Percentiles rank a stretch among this genome's conserved stretches.
Evolutionary conservation across 2,329 filamentous ascomycete genomes (phyloP).

Genomic region (Cercospora janseana): DNA sequence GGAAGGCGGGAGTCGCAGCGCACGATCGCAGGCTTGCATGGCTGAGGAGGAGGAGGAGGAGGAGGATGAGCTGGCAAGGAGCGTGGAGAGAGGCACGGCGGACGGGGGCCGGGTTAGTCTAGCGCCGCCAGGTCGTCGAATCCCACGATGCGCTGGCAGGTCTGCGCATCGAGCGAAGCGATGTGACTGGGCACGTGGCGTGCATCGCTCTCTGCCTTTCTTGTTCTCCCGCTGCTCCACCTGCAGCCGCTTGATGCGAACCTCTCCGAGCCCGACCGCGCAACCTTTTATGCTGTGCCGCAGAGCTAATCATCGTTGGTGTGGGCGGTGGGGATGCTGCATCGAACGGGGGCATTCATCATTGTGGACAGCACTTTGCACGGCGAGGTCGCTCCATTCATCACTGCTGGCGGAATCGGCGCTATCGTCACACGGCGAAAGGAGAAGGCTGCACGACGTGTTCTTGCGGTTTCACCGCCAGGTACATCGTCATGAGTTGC

Average conservation of each 20-base stretch:
- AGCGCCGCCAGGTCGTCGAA: slow-evolving; percentile 1
- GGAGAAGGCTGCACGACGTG: background rate
- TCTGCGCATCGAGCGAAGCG: background rate
- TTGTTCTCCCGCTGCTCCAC: no score
- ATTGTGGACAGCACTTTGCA: no score
- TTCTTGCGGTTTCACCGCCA: background rate
- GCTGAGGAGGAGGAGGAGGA: no score
- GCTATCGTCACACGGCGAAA: no score
- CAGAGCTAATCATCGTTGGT: no score
- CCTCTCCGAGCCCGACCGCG: slow-evolving; percentile 11
- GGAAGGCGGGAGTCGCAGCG: slow-evolving; percentile 5
- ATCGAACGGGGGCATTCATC: no score
- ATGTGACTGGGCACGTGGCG: slow-evolving; percentile 11
- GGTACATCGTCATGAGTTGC: background rate
- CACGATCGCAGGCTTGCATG: slow-evolving; percentile 9
- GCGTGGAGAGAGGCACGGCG: slow-evolving; percentile 15
- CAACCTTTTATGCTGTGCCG: slow-evolving; percentile 6
- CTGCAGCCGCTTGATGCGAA: slow-evolving; percentile 19
- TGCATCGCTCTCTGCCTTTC: no score
- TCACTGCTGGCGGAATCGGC: no score
- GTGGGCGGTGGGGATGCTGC: no score
- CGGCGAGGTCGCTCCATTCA: no score
- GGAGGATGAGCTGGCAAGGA: slow-evolving; percentile 28
- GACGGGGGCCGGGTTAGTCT: no score
- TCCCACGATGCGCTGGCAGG: slow-evolving; percentile 19